phyloP scores from a whole-genome alignment of 2,329 filamentous ascomycete genomes.

The Cladosporium sp. region DNA sequence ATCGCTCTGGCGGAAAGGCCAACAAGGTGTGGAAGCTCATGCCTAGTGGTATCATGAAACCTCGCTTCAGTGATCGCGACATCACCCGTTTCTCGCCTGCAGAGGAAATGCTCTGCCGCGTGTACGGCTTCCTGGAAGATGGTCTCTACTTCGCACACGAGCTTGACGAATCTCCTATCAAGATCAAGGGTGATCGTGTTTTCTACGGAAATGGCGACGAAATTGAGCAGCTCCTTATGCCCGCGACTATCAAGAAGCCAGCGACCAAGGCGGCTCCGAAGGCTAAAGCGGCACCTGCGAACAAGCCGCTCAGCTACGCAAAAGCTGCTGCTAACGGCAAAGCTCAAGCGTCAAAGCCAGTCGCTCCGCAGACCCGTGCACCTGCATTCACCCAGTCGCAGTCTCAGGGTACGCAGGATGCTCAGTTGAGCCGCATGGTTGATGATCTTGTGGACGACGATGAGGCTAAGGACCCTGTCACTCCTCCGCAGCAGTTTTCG shows the following conservation, averaged over 20 bases:
- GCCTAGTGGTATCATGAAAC: conserved; percentile 50
- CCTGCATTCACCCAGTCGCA: conserved; percentile 22
- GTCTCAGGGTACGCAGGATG: conserved; percentile 39
- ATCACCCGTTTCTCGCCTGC: conserved; percentile 59
- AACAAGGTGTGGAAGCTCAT: conserved; percentile 55
- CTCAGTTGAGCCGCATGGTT: conserved; percentile 60
- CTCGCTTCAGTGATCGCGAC: conserved; percentile 53
- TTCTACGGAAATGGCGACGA: conserved; percentile 29
- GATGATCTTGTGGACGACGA: conserved; percentile 56
- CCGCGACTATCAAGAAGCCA: conserved; percentile 47
- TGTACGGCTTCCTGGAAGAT: conserved; percentile 64
- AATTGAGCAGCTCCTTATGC: conserved; percentile 30
- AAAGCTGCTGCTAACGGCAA: conserved; percentile 26
- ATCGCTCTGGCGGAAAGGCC: conserved; percentile 40
- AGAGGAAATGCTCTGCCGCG: conserved; percentile 67
- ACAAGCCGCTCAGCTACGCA: conserved; percentile 37
- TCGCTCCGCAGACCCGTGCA: conserved; percentile 24
- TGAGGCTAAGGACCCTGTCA: conserved; percentile 49
- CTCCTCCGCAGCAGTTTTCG: conserved; percentile 45
- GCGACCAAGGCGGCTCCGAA: not conserved
- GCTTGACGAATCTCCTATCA: conserved; percentile 39
- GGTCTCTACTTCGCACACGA: conserved; percentile 60
- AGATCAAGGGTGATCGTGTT: conserved; percentile 30
- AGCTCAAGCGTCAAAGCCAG: conserved; percentile 1
- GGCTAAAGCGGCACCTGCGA: conserved; percentile 22